Percentiles rank a stretch among this genome's conserved stretches.
Conservation (phyloP, 371 early-diverging fungal species). For the Saksenaea oblongispora region DNA sequence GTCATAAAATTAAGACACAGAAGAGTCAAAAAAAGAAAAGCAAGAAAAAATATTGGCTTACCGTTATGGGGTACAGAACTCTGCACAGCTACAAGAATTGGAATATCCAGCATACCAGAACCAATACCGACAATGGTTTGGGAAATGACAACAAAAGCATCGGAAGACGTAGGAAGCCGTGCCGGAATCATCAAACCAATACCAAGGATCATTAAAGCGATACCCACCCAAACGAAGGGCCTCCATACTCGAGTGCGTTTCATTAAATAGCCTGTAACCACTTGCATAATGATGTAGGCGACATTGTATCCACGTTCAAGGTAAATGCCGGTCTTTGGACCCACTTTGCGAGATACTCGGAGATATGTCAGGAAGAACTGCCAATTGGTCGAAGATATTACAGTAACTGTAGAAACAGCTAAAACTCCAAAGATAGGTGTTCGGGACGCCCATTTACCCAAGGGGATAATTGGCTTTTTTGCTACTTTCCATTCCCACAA, state of each 20-base stretch:
- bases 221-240: slow-evolving; percentile 55
- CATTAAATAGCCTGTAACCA: slow-evolving; percentile 38
- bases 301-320: slow-evolving; percentile 42
- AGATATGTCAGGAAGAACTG: slow-evolving; percentile 44
- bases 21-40: not conserved
- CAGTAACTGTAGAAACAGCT: slow-evolving; percentile 39
- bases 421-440: slow-evolving; percentile 49
- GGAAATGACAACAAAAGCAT: slow-evolving; percentile 32
- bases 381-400: slow-evolving; percentile 44
- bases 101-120: slow-evolving; percentile 35
- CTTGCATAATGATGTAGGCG: slow-evolving; percentile 28
- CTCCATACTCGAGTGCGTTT: slow-evolving; percentile 42
- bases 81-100: slow-evolving; percentile 37
- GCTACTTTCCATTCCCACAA: slow-evolving; percentile 2
- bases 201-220: slow-evolving; percentile 56
- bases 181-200: slow-evolving; percentile 48
- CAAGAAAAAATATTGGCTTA: not conserved
- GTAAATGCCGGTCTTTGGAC: slow-evolving; percentile 20
- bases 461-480: not conserved
- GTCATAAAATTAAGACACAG: too few relatives aligned
- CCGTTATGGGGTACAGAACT: slow-evolving; percentile 39
- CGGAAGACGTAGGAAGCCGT: slow-evolving; percentile 31
- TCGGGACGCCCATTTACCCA: slow-evolving; percentile 42
- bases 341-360: slow-evolving; percentile 42
- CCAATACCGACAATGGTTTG: slow-evolving; percentile 46